phyloP scores from a whole-genome alignment of 2,329 filamentous ascomycete genomes.

The Arthrobotrys entomopaga region DNA sequence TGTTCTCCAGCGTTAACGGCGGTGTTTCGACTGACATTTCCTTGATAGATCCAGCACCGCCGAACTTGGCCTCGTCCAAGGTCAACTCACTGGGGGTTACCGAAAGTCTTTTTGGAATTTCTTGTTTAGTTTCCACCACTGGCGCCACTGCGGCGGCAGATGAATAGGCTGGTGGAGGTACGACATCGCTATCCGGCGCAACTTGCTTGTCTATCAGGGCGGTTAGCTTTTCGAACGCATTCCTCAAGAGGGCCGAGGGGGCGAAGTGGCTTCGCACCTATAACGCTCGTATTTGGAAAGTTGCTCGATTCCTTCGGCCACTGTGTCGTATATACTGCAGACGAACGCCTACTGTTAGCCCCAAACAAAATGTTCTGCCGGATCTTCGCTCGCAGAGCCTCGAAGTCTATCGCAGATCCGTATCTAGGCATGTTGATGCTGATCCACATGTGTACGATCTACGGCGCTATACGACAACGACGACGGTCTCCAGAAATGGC shows the following conservation, averaged over 20 bases:
- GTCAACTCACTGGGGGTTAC: conserved; percentile 48
- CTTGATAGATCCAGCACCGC: conserved; percentile 25
- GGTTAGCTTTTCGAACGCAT: conserved; percentile 24
- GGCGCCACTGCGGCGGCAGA: conserved; percentile 13
- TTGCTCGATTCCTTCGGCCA: conserved; percentile 36
- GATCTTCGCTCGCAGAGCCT: conserved; percentile 49
- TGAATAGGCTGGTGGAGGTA: conserved; percentile 42
- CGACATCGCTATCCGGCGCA: conserved; percentile 42
- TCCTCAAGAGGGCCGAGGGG: neutral
- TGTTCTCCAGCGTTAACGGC: conserved; percentile 45
- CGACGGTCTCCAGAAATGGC: conserved; percentile 2
- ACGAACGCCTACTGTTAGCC: conserved; percentile 42
- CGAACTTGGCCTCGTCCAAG: conserved; percentile 42
- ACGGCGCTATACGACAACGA: conserved; percentile 26
- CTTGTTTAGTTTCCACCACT: conserved; percentile 39
- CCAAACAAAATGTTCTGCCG: conserved; percentile 51
- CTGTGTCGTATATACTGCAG: conserved; percentile 50
- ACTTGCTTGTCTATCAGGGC: conserved; percentile 29
- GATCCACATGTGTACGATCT: conserved; percentile 13
- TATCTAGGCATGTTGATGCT: conserved; percentile 32
- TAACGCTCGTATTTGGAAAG: conserved; percentile 9
- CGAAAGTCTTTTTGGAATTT: conserved; percentile 50
- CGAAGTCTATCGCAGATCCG: conserved; percentile 52
- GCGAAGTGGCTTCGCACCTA: conserved; percentile 24
- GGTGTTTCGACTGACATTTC: conserved; percentile 43